Evolutionary conservation across 1,284 basidiomycete genomes (phyloP).

Genomic region (Boletus semigastroideus): DNA sequence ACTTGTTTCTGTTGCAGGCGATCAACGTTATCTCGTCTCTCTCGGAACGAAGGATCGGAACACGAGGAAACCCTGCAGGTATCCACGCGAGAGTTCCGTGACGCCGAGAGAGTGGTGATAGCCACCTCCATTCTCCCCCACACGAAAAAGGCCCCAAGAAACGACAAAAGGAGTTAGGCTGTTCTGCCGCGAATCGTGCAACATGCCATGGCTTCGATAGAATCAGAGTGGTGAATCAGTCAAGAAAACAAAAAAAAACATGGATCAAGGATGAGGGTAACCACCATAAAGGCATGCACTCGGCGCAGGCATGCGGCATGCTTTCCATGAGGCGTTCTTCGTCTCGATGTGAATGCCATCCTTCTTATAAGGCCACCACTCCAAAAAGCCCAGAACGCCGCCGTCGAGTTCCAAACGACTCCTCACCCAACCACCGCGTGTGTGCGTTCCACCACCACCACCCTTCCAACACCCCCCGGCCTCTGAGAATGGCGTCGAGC

Average conservation of each 20-base stretch:
- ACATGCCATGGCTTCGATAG: conserved; percentile 3
- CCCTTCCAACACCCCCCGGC: conserved; percentile 3
- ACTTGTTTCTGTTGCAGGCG: neutral
- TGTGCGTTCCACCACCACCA: neutral
- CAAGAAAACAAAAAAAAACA: neutral
- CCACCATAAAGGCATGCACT: conserved; percentile 19
- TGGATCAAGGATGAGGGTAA: conserved; percentile 3
- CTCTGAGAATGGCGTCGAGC: conserved; percentile 23
- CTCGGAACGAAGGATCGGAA: conserved; percentile 11
- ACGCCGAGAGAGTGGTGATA: conserved; percentile 19
- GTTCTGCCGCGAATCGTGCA: conserved; percentile 4
- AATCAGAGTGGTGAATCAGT: conserved; percentile 18
- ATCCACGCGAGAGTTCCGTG: conserved; percentile 26
- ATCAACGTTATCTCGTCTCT: conserved; percentile 11
- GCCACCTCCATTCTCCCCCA: conserved; percentile 1
- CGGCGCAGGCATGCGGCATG: conserved; percentile 27
- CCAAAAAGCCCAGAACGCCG: conserved; percentile 19
- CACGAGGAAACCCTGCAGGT: conserved; percentile 28
- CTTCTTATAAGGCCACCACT: conserved; percentile 21
- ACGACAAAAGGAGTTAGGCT: conserved; percentile 3
- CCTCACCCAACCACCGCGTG: conserved; percentile 14
- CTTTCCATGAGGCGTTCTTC: conserved; percentile 28
- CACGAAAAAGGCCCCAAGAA: neutral
- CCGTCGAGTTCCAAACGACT: conserved; percentile 20
- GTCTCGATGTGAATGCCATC: conserved; percentile 14